A percentile compares a stretch with the other conserved stretches of the same genome.
Evolutionary conservation across 2,329 filamentous ascomycete genomes (phyloP).

Genomic region (Scedosporium boydii): DNA sequence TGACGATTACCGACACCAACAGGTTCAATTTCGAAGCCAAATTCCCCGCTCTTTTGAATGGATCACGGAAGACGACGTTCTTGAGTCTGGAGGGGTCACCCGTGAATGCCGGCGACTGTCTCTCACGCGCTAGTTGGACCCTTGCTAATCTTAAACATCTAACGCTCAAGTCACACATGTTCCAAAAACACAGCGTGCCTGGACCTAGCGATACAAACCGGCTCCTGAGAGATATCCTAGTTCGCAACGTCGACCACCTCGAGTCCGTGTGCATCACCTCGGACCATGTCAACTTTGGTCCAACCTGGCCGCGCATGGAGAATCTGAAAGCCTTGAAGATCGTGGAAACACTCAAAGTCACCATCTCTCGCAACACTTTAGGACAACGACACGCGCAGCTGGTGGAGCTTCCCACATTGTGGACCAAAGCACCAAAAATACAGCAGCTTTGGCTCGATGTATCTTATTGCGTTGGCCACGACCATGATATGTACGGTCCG

Average conservation of each 20-base stretch:
- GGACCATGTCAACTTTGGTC: constrained; percentile 14
- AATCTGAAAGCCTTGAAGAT: constrained; percentile 7
- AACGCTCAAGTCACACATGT: constrained; percentile 1
- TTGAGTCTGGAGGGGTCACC: neutral
- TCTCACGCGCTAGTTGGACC: constrained; percentile 2
- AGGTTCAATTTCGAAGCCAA: constrained; percentile 4
- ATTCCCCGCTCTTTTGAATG: constrained; percentile 2
- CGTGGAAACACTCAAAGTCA: constrained; percentile 1
- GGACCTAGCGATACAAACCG: constrained; percentile 6
- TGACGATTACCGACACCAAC: constrained; percentile 4
- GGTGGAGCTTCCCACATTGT: neutral
- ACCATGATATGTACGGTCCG: neutral
- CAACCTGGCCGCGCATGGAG: constrained; percentile 7
- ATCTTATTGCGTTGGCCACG: constrained; percentile 13
- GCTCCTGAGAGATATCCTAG: neutral
- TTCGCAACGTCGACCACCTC: neutral
- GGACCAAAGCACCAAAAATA: constrained; percentile 16
- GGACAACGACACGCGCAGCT: neutral
- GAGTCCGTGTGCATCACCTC: neutral
- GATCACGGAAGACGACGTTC: neutral
- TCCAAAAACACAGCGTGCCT: neutral
- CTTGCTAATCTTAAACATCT: constrained; percentile 1
- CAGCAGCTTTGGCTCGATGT: constrained; percentile 23
- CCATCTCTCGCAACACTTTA: neutral
- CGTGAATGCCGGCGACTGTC: constrained; percentile 1